Evolutionary conservation across 805 yeast species (phyloP).

Genomic region (Teunomyces lycoperdinae): DNA sequence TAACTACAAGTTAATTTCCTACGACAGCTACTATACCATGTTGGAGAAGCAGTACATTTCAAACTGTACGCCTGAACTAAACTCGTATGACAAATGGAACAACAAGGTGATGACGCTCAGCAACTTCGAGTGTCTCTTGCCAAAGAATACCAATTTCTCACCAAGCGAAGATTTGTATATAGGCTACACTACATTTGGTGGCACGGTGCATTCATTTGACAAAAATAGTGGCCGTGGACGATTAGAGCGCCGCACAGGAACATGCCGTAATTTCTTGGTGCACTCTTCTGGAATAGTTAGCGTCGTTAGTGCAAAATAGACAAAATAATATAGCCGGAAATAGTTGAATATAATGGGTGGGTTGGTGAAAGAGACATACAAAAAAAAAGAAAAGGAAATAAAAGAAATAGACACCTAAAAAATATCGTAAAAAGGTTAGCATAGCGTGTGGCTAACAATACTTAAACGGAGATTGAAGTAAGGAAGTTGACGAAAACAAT

Average conservation of each 20-base stretch:
- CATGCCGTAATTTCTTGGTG: slow-evolving; percentile 24
- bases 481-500: neutral
- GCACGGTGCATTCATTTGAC: slow-evolving; percentile 3
- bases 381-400: neutral
- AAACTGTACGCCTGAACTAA: slow-evolving; percentile 36
- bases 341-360: too few relatives aligned
- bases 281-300: slow-evolving; percentile 30
- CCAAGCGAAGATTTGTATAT: slow-evolving; percentile 7
- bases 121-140: slow-evolving; percentile 6
- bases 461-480: neutral
- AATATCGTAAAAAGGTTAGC: too few relatives aligned
- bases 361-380: too few relatives aligned
- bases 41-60: slow-evolving; percentile 36
- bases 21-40: slow-evolving; percentile 16
- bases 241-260: neutral
- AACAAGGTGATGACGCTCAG: slow-evolving; percentile 10
- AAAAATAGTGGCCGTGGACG: slow-evolving; percentile 1
- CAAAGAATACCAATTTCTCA: neutral
- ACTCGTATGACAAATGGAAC: slow-evolving; percentile 39
- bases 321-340: too few relatives aligned
- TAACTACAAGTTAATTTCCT: slow-evolving; percentile 11
- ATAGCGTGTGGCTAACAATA: neutral
- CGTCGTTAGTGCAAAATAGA: slow-evolving; percentile 3
- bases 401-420: neutral
- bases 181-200: slow-evolving; percentile 3